Evolutionary conservation across 805 yeast genomes (phyloP), one percentile per base, ranked within the genome.

Genomic region (Metschnikowia kofuensis): DNA sequence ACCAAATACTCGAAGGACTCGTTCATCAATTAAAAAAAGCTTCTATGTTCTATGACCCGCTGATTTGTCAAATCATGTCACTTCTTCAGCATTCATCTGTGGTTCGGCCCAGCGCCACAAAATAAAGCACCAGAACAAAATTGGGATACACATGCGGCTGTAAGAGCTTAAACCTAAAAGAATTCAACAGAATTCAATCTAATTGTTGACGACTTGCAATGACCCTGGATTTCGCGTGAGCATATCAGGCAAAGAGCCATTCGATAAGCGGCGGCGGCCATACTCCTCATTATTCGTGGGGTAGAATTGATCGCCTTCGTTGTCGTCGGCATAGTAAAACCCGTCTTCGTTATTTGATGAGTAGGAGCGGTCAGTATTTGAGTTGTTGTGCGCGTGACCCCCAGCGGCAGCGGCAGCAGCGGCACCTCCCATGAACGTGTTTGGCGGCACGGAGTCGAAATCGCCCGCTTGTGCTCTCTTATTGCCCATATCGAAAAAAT

Each of bases 211-310:
- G 40, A 80, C 81, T 57, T 80, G 77, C 50, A 80, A 63, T 4
- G 79, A 70, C 37, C 79, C 77, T 9, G 73, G 72, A 45, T 67
- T 67, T 52, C 78, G 66, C 6, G 78, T 78, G 46, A 61, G 61
- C 66, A 63, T 63, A 57, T 79, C 83, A 1, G 82, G 84, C 47
- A 80, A 61, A 10, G 83, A 78, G 14, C 83, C 81, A 51, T 79
- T 73, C 58, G 83, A 77, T 50, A 79, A 68, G 51, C 81, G 69
- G 52, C 80, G 69, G 42, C 79, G 70, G 16, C 80, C 80, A 49
- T 60, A 60, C 48, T 67, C 77, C 47, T 53, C 58, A 14, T 45
- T 47, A 11, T 27, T 31, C n/a, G 53, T 45, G 4, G 47, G 37
- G 10, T 29, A 32, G 27, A 31, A 47, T 14, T 38, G 36, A 30